These are phyloP conservation scores for Thelephora ganbajun DNA, from an alignment of 768 basidiomycete genomes.

Conservation along the genomic window DNA sequence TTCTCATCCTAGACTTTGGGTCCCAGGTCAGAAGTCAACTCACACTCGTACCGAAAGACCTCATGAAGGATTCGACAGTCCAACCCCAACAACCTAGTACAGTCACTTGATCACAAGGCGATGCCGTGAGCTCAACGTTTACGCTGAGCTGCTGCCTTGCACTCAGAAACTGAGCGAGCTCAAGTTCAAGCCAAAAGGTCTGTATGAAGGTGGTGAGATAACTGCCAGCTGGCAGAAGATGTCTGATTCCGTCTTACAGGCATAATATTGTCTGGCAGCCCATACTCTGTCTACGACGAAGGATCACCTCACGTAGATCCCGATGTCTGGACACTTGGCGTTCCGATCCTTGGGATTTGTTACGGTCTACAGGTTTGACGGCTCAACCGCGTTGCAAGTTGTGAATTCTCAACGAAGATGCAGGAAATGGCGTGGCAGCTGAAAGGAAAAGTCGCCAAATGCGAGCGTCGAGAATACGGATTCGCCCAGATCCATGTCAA, in stretches of 20 bases:
- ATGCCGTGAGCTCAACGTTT: constrained; percentile 95
- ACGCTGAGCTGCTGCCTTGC: constrained; percentile 95
- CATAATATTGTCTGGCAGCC: constrained; percentile 94
- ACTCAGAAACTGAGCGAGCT: constrained; percentile 82
- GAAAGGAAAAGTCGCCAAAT: constrained; percentile 72
- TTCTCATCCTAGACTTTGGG: constrained; percentile 94
- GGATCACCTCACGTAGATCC: constrained; percentile 93
- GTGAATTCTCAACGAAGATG: neutral
- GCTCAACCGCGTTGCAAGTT: neutral
- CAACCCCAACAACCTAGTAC: constrained; percentile 37
- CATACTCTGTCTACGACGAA: constrained; percentile 92
- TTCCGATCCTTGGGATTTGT: constrained; percentile 93
- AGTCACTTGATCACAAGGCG: constrained; percentile 94
- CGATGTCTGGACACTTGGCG: constrained; percentile 71
- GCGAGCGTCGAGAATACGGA: constrained; percentile 92
- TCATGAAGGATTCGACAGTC: neutral
- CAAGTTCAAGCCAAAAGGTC: constrained; percentile 90
- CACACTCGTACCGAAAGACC: neutral
- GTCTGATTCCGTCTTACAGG: constrained; percentile 30
- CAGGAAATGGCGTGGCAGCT: constrained; percentile 91
- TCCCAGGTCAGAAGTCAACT: constrained; percentile 54
- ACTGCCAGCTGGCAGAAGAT: neutral
- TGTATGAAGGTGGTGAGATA: neutral
- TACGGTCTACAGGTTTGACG: constrained; percentile 80
- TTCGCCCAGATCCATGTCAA: constrained; percentile 70